Conservation (phyloP, 768 basidiomycete species). For the Royoungia palumana region DNA sequence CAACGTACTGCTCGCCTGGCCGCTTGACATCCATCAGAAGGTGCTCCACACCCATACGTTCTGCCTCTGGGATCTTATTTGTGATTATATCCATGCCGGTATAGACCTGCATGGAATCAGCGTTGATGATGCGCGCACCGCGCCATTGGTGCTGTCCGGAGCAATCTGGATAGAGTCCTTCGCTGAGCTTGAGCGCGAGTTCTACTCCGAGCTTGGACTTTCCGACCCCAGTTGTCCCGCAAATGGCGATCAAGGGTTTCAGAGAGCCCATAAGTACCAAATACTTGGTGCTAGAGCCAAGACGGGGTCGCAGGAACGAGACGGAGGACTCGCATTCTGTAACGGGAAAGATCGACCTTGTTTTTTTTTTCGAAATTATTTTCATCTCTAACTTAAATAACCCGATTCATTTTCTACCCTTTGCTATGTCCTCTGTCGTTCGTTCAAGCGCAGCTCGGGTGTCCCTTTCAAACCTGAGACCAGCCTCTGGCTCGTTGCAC, state of each 20-base stretch:
- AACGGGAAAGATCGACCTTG: too few relatives aligned
- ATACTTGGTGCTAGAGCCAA: too few relatives aligned
- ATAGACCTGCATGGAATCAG: slow-evolving; percentile 98
- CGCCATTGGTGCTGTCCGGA: slow-evolving; percentile 40
- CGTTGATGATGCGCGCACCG: slow-evolving; percentile 82
- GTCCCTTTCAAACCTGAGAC: slow-evolving; percentile 69
- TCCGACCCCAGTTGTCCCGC: slow-evolving; percentile 94
- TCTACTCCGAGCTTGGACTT: slow-evolving; percentile 92
- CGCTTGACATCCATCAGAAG: slow-evolving; percentile 84
- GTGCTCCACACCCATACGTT: slow-evolving; percentile 82
- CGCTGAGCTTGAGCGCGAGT: slow-evolving; percentile 62
- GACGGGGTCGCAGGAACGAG: too few relatives aligned
- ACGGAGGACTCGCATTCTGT: too few relatives aligned
- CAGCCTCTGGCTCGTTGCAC: slow-evolving; percentile 67
- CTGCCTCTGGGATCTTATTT: slow-evolving; percentile 80
- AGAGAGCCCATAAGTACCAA: slow-evolving; percentile 30
- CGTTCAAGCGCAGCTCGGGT: slow-evolving; percentile 38
- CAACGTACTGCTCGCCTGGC: slow-evolving; percentile 83
- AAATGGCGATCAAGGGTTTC: slow-evolving; percentile 75
- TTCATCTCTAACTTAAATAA: too few relatives aligned
- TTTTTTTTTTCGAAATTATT: too few relatives aligned
- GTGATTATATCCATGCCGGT: slow-evolving; percentile 88
- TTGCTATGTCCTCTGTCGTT: slow-evolving; percentile 35
- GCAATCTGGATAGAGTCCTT: slow-evolving; percentile 18
- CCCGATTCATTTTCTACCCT: too few relatives aligned